Evolutionary conservation across 805 yeast species (phyloP).

Genomic region (Ogataea minuta): DNA sequence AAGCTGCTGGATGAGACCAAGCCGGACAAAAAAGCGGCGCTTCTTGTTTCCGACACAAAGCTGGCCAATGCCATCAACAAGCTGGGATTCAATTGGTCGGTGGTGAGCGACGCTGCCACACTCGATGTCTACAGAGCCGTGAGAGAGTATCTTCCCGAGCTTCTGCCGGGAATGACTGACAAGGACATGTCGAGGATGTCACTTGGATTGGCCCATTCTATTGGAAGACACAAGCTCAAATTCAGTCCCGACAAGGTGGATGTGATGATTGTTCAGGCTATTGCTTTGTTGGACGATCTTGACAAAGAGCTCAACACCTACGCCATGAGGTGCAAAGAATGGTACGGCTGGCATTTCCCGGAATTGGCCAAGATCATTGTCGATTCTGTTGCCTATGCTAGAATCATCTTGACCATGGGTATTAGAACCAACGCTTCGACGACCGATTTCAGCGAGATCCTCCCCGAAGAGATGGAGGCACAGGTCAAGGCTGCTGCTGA

Average conservation of each 20-base stretch:
- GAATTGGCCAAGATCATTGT: conserved; percentile 96
- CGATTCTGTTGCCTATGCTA: conserved; percentile 95
- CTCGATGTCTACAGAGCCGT: conserved; percentile 94
- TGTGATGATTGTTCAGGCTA: conserved; percentile 98
- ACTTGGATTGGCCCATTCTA: conserved; percentile 96
- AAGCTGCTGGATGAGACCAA: conserved; percentile 71
- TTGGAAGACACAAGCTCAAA: conserved; percentile 97
- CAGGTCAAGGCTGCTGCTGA: conserved; percentile 96
- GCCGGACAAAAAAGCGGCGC: conserved; percentile 77
- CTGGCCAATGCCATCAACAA: conserved; percentile 96
- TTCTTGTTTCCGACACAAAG: conserved; percentile 93
- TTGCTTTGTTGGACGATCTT: conserved; percentile 91
- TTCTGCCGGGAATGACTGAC: conserved; percentile 90
- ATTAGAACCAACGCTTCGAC: conserved; percentile 86
- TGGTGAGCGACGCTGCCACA: conserved; percentile 93
- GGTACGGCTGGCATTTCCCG: conserved; percentile 99
- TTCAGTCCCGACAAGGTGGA: conserved; percentile 98
- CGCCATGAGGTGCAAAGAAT: conserved; percentile 98
- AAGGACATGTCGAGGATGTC: conserved; percentile 89
- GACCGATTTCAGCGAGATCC: conserved; percentile 83
- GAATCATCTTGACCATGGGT: conserved; percentile 92
- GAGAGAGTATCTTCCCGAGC: conserved; percentile 89
- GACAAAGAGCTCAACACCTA: conserved; percentile 98
- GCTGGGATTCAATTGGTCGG: conserved; percentile 80
- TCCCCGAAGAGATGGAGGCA: conserved; percentile 92